Evolutionary conservation across 2,329 filamentous ascomycete genomes (phyloP).

Genomic region (Ascochyta viciae-villosae): DNA sequence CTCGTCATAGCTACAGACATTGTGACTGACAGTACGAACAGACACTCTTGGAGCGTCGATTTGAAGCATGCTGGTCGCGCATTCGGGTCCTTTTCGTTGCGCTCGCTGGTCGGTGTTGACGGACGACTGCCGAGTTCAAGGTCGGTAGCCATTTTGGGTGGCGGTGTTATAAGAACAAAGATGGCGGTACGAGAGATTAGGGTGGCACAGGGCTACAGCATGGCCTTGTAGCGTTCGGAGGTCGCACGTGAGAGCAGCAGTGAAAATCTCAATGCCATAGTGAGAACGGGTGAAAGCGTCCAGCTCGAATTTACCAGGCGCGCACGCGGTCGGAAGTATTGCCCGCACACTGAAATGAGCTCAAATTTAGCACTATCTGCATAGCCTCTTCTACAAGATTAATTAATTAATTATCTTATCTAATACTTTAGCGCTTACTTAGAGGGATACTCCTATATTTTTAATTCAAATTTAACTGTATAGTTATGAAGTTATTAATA

Average conservation of each 20-base stretch:
- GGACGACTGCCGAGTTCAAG: constrained; percentile 22
- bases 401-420: no score
- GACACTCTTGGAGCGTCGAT: constrained; percentile 67
- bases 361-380: no score
- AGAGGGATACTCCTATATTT: no score
- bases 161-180: neutral
- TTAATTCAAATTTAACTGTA: no score
- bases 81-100: constrained; percentile 38
- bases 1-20: constrained; percentile 70
- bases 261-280: neutral
- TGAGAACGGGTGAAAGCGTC: constrained; percentile 1
- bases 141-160: constrained; percentile 21
- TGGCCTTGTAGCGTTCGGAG: neutral
- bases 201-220: neutral
- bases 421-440: no score
- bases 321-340: no score
- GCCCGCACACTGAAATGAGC: no score
- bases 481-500: no score
- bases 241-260: neutral
- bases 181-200: neutral
- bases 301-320: neutral
- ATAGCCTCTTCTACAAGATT: no score
- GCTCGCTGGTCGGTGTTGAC: constrained; percentile 31
- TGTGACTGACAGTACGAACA: constrained; percentile 71
- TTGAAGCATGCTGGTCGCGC: constrained; percentile 65